Percentiles rank a stretch among this genome's conserved stretches.
phyloP scores from a whole-genome alignment of 2,329 filamentous ascomycete species.

The Tolypocladium amazonense region DNA sequence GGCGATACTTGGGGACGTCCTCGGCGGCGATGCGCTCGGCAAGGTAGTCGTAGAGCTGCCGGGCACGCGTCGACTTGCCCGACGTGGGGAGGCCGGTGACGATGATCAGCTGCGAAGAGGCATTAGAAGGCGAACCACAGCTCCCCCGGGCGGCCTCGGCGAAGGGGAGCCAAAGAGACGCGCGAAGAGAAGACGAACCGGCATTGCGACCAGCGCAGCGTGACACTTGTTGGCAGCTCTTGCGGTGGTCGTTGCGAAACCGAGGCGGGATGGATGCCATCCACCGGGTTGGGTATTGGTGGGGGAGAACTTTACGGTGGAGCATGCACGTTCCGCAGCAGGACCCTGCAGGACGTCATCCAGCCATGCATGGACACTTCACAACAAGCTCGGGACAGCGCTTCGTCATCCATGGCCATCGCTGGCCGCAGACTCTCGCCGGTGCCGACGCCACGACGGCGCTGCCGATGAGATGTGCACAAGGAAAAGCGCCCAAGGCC shows the following conservation, averaged over 20 bases:
- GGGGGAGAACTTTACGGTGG: neutral
- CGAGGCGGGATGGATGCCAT: neutral
- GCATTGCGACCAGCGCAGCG: constrained; percentile 4
- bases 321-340: neutral
- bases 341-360: too few species aligned
- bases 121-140: neutral
- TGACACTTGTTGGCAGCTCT: neutral
- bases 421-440: neutral
- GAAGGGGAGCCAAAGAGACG: neutral
- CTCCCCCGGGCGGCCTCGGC: neutral
- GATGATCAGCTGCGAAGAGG: constrained; percentile 47
- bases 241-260: neutral
- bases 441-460: neutral
- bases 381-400: too few species aligned
- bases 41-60: constrained; percentile 57
- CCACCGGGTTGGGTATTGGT: neutral
- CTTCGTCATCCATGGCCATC: neutral
- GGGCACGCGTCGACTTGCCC: constrained; percentile 56
- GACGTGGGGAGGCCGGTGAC: constrained; percentile 57
- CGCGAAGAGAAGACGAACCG: neutral
- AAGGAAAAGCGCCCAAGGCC: too few species aligned
- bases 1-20: constrained; percentile 39
- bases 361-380: too few species aligned
- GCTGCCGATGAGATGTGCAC: neutral
- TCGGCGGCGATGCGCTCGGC: constrained; percentile 38